Evolutionary conservation across 345 rosid species (phyloP).

Genomic region (Brassica nigra): DNA sequence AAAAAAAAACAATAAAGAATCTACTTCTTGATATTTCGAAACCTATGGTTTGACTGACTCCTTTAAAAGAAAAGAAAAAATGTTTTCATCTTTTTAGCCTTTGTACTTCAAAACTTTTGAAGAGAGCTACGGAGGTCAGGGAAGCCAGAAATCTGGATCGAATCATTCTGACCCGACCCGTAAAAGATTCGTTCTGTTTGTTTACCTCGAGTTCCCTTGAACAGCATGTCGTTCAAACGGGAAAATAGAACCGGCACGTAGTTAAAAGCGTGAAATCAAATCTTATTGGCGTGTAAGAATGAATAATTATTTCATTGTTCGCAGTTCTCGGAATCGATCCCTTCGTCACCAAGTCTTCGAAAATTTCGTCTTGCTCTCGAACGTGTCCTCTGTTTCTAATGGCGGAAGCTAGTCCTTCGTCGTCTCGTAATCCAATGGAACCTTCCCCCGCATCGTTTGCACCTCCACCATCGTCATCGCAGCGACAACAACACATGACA

Average conservation of each 20-base stretch:
- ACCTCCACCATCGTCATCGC: slow-evolving; percentile 41
- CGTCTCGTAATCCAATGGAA: slow-evolving; percentile 49
- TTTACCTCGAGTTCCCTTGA: neutral
- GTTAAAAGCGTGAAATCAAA: neutral
- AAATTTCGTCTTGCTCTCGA: too few relatives aligned
- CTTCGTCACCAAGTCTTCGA: too few relatives aligned
- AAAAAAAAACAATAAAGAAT: neutral
- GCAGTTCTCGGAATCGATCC: too few relatives aligned
- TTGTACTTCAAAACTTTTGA: too few relatives aligned
- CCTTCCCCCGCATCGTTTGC: slow-evolving; percentile 38
- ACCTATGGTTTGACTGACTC: too few relatives aligned
- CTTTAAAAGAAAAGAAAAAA: too few relatives aligned
- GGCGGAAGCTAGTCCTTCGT: slow-evolving; percentile 51
- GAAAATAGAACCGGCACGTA: neutral
- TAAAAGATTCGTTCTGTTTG: neutral
- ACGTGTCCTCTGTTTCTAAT: slow-evolving; percentile 15
- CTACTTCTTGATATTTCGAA: too few relatives aligned
- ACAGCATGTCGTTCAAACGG: neutral
- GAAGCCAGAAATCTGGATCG: slow-evolving; percentile 24
- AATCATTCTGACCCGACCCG: slow-evolving; percentile 17
- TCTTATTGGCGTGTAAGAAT: too few relatives aligned
- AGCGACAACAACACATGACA: slow-evolving; percentile 31
- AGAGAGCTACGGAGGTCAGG: slow-evolving; percentile 23
- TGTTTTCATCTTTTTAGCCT: too few relatives aligned
- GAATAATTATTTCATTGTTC: too few relatives aligned